Conservation (phyloP, 169 alveolate genomes). For the Eimeria falciformis region DNA sequence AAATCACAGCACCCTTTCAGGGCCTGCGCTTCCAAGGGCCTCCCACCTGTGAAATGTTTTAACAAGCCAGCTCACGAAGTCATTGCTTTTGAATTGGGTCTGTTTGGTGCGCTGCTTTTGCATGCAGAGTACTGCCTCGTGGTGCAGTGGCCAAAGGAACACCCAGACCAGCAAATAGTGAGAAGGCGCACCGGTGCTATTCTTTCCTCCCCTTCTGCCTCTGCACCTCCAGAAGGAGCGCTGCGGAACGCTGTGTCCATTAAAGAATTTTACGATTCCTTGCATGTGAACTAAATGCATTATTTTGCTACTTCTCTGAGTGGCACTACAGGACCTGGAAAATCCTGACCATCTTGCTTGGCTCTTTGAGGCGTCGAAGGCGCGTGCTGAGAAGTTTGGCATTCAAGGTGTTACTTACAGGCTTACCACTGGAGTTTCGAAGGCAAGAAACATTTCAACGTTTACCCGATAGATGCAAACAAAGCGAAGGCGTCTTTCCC, state of each 20-base stretch:
- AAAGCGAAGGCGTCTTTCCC: background rate
- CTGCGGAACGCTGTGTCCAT: no score
- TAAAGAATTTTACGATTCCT: background rate
- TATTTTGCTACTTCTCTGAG: background rate
- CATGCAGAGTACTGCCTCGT: constrained; percentile 74
- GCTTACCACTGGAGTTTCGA: constrained; percentile 78
- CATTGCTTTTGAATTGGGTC: background rate
- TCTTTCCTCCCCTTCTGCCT: background rate
- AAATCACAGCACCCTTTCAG: no score
- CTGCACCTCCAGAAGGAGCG: background rate
- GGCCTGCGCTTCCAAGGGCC: no score
- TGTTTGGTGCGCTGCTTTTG: no score
- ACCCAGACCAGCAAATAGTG: constrained; percentile 33
- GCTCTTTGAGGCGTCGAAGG: constrained; percentile 79
- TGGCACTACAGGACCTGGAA: constrained; percentile 68
- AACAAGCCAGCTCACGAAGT: background rate
- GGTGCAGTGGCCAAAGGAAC: constrained; percentile 73
- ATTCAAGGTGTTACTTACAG: constrained; percentile 78
- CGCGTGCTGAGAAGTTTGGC: constrained; percentile 70
- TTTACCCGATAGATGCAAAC: no score
- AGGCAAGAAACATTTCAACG: no score
- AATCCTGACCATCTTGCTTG: constrained; percentile 78
- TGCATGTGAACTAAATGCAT: background rate
- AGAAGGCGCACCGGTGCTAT: background rate
- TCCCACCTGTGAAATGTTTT: background rate